These are phyloP conservation scores for Euphorbia peplus DNA, from an alignment of 345 rosid genomes.

Conservation along the genomic window DNA sequence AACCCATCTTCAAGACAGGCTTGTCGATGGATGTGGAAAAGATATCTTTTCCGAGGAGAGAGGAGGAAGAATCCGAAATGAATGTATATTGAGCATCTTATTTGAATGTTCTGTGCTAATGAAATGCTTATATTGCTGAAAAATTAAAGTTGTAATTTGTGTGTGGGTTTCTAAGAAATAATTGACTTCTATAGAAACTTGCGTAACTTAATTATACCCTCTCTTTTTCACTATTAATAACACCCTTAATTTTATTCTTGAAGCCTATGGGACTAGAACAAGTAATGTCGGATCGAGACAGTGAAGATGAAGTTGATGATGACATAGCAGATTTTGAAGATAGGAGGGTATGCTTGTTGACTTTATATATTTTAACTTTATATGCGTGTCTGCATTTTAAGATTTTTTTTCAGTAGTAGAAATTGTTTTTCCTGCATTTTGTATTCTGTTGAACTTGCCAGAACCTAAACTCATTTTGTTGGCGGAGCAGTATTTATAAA, in stretches of 20 bases:
- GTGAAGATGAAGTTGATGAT: conserved; percentile 97
- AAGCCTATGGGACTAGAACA: conserved; percentile 93
- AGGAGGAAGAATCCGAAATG: too few species aligned
- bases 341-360: conserved; percentile 64
- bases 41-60: too few species aligned
- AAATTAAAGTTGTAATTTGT: neutral
- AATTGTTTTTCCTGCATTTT: neutral
- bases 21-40: too few species aligned
- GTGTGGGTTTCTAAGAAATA: conserved; percentile 4
- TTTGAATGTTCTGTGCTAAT: neutral
- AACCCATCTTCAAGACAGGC: too few species aligned
- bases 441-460: conserved; percentile 3
- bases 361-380: neutral
- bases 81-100: too few species aligned
- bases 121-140: neutral
- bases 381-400: neutral
- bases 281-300: conserved; percentile 86
- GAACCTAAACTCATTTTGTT: too few species aligned
- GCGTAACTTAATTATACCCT: neutral
- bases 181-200: conserved; percentile 1
- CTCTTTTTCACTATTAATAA: neutral
- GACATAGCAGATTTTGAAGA: conserved; percentile 99
- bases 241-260: conserved; percentile 10
- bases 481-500: too few species aligned
- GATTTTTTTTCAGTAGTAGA: neutral